Base-by-base conservation (phyloP, 1,284 basidiomycete genomes). In the Microbotryum violaceum region DNA sequence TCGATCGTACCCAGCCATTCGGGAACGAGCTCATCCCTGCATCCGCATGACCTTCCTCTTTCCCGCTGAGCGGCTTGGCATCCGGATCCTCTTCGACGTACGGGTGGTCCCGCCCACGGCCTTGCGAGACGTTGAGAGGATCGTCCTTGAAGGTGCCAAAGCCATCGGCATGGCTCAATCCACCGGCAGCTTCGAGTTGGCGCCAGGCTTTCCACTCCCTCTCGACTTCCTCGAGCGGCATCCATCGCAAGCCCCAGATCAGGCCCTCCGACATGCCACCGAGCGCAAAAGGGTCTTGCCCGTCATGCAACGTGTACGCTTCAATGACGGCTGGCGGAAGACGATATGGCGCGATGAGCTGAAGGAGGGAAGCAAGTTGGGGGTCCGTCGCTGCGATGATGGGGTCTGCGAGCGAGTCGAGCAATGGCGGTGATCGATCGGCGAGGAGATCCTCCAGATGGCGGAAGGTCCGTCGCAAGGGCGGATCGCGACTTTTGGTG, bases 191-290 rank as follows among this genome's bases (percentile, higher is more conserved):
- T 72, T 96, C 92, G 48, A 93, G 88, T 71, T 88, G 85, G 66
- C 91, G 80, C 92, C 92, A 96, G 73, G 93, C 94, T 51, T 82
- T 78, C 90, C 91, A 96, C 76, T 97, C 92, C 63, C 91, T 86
- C 61, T 91, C 79, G 27, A 94, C 89, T 68, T 90, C 87, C 72
- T 97, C 92, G 44, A 94, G 80, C 14, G 89, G 70, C 68, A 74
- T 70, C 66, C 71, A 69, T 71, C 70, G 71, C 27, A 74, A 55
- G 12, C 73, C 73, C 59, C 66, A 74, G 12, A 74, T 50, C 44
- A 74, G 62, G 0, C 73, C 73, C 25, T 55, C 52, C 6, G 62
- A 61, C 45, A 59, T 57, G n/a, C 61, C 57, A 4, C 54, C 62
- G 9, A 47, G 54, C n/a, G 59, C 54, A 45, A 66, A 58, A 46